Evolutionary conservation across 2,329 filamentous ascomycete genomes (phyloP), one percentile per base, ranked within the genome.

Genomic region (Sclerotinia glacialis): DNA sequence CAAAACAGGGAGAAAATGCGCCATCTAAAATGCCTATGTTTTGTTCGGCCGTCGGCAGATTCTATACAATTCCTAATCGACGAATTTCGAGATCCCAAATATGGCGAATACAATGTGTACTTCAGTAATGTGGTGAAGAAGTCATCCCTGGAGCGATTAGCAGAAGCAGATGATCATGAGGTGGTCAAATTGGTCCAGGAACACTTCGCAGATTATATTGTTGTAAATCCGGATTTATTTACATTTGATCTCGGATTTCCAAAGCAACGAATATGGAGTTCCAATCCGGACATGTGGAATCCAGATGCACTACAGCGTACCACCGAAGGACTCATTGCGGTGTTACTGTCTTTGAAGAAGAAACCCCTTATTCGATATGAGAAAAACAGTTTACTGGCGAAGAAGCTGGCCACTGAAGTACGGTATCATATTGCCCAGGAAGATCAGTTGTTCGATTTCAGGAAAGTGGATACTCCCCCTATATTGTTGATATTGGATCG

Each of bases 51-150:
- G 9, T 97, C 94, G 0, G 85, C 94, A 16, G 92, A 96, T 72
- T 96, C 94, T 6, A 93, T 98, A 75, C 93, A 99, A 76, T 86
- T 91, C 69, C 85, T 99, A 64, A 94, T 99, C 72, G 95, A 99
- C 75, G 95, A 99, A 80, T 84, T 99, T 66, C 86, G 95, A 68
- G 94, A 98, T 60, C 96, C 95, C 5, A 97, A 93, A 77, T 99
- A 99, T 74, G 94, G 95, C 71, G 95, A 99, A 80, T 99, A 99
- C 79, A 88, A 96, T 76, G 85, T 99, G 66, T 97, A 96, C 78
- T 97, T 99, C 78, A 98, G 93, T 82, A 99, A 99, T 77, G 90
- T 99, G 67, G 89, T 95, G 75, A 96, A 96, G 78, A 99, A 99
- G 79, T 98, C 95, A 2, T 91, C 94, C 0, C 83, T 99, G 31